Conservation (phyloP, 2,329 filamentous ascomycete species). For the Xylogone sp. region DNA sequence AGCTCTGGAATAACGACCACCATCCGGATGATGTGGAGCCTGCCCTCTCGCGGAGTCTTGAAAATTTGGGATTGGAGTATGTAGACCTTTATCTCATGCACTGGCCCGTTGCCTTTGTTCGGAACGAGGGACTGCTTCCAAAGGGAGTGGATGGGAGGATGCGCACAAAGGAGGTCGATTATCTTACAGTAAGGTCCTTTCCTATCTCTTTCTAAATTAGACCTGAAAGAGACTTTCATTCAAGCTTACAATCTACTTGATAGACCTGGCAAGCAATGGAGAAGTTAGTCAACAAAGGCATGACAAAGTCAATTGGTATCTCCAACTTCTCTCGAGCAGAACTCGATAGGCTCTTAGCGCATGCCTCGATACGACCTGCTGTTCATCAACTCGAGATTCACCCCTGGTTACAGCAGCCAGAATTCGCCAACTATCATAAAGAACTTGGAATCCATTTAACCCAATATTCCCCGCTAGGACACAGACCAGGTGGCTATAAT, state of each 20-base stretch:
- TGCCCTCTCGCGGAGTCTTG: conserved; percentile 66
- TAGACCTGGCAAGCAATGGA: conserved; percentile 30
- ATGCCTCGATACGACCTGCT: conserved; percentile 23
- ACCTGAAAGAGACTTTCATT: neutral
- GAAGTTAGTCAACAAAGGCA: conserved; percentile 21
- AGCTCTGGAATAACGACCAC: conserved; percentile 56
- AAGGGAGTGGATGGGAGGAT: neutral
- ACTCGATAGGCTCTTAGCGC: conserved; percentile 45
- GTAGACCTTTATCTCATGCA: conserved; percentile 78
- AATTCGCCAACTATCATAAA: conserved; percentile 19
- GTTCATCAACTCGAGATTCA: conserved; percentile 27
- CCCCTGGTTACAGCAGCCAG: conserved; percentile 20
- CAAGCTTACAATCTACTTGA: neutral
- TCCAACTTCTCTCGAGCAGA: conserved; percentile 35
- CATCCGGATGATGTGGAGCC: conserved; percentile 44
- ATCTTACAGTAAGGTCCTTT: too few relatives aligned
- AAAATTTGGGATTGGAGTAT: conserved; percentile 67
- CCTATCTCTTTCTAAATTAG: neutral
- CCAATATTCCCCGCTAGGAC: conserved; percentile 58
- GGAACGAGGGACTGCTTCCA: neutral
- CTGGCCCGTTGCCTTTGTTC: conserved; percentile 76
- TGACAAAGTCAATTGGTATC: conserved; percentile 19
- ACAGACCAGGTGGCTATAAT: too few relatives aligned
- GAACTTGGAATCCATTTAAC: conserved; percentile 47
- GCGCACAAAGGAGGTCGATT: too few relatives aligned